Conservation (phyloP, 2,329 filamentous ascomycete genomes). For the Colletotrichum agaves region DNA sequence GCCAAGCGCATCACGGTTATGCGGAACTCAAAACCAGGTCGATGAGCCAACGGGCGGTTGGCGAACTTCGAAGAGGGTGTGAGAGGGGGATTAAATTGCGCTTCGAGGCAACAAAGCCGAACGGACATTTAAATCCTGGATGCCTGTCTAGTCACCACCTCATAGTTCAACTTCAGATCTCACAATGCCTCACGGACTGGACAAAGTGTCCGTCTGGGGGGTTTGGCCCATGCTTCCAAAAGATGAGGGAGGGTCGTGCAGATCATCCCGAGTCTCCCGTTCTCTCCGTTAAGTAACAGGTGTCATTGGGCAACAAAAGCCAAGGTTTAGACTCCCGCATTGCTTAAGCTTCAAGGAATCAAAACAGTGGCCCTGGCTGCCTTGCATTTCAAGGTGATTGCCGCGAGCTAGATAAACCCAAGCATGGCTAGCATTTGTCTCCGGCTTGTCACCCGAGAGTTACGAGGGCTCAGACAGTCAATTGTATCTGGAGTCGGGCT, state of each 20-base stretch:
- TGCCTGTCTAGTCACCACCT: not conserved
- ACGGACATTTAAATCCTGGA: not conserved
- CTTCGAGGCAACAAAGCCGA: conserved; percentile 3
- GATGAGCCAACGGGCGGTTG: not conserved
- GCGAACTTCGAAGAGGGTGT: not conserved
- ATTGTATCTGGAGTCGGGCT: not conserved
- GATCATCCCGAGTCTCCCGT: not conserved
- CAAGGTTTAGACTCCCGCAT: conserved; percentile 2
- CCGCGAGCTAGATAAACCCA: not conserved
- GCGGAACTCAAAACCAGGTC: conserved; percentile 8
- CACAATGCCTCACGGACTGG: not conserved
- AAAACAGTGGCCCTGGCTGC: not conserved
- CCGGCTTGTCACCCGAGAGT: not conserved
- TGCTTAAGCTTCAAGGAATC: conserved; percentile 4
- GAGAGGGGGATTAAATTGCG: not conserved
- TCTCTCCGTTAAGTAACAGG: not conserved
- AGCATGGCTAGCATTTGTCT: not conserved
- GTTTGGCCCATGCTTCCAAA: not conserved
- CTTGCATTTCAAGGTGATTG: not conserved
- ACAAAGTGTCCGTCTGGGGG: not conserved
- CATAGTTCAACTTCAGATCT: not conserved
- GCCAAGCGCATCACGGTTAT: not conserved
- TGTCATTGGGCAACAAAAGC: not conserved
- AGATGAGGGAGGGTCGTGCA: not conserved
- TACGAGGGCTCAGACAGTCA: not conserved